Conservation (phyloP, 2,329 filamentous ascomycete species). For the Fusarium bulbicola region DNA sequence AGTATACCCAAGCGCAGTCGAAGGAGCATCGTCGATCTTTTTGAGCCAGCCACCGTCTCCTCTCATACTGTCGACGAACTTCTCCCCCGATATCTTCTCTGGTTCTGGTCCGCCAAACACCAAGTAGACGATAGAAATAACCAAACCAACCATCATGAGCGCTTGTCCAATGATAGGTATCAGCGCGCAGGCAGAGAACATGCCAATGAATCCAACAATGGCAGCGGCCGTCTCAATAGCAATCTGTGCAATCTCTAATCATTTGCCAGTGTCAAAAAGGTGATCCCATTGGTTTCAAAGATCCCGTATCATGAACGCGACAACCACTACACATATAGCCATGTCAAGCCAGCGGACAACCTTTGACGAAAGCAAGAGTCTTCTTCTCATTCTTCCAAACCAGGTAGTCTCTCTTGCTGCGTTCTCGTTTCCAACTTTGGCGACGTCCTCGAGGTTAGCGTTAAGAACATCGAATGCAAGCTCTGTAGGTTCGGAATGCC, state of each 20-base stretch:
- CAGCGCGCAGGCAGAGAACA: neutral
- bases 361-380: neutral
- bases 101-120: neutral
- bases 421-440: neutral
- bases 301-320: neutral
- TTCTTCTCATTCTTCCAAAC: neutral
- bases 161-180: neutral
- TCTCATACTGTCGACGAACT: neutral
- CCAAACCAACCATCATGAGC: neutral
- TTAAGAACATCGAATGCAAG: neutral
- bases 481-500: neutral
- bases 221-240: neutral
- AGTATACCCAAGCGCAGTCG: neutral
- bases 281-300: neutral
- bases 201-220: neutral
- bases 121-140: neutral
- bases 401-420: neutral
- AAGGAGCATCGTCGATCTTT: neutral
- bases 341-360: neutral
- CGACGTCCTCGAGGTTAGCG: accelerated
- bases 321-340: neutral
- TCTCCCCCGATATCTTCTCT: neutral
- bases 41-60: neutral
- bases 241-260: neutral
- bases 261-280: neutral